Evolutionary conservation across 345 rosid species (phyloP), one percentile per base, ranked within the genome.

Genomic region (Arabis alpina): DNA sequence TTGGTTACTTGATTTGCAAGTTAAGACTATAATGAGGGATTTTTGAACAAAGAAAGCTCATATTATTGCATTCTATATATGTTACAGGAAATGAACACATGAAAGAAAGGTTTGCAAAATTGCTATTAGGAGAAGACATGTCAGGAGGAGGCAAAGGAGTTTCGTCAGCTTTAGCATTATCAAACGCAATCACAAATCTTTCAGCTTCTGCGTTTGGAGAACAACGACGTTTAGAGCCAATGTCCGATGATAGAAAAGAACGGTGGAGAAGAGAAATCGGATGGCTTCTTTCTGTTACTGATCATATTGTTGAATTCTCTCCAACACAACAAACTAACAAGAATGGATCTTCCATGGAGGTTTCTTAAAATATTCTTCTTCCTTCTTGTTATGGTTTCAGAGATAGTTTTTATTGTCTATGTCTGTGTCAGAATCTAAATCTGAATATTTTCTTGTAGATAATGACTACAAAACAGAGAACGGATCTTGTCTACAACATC

Each of bases 111-210:
- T 86, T 86, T 57, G 79, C 84, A 6, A 88, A 86, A 79, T 45
- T 88, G 72, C 87, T 88, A 40, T 54, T 86, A 62, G 94, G 94
- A n/a, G 91, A 86, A 76, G 94, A 88, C 61, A 86, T 88, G 89
- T 86, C 91, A 44, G 89, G 94, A 11, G 89, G 91, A 65, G 88
- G 91, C 4, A 80, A 84, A 74, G 94, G 94, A 23, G 89, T 88
- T 53, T 83, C 91, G 2, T 88, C 94, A 11, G 94, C 94, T 48
- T 72, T 88, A 54, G 94, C 94, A 24, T 61, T 88, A 64, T 88
- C 94, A 41, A 82, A 82, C 66, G 82, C 85, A 54, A 67, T 82
- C 54, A 79, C 85, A 61, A 76, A 82, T 55, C 85, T 82, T 61
- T 74, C 85, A 76, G 82, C 79, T 52, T 79, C 85, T 63, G 81